A percentile compares a stretch with the other conserved stretches of the same genome.
Evolutionary conservation across 2,329 filamentous ascomycete species (phyloP).

Genomic region (Mollisiaceae sp.): DNA sequence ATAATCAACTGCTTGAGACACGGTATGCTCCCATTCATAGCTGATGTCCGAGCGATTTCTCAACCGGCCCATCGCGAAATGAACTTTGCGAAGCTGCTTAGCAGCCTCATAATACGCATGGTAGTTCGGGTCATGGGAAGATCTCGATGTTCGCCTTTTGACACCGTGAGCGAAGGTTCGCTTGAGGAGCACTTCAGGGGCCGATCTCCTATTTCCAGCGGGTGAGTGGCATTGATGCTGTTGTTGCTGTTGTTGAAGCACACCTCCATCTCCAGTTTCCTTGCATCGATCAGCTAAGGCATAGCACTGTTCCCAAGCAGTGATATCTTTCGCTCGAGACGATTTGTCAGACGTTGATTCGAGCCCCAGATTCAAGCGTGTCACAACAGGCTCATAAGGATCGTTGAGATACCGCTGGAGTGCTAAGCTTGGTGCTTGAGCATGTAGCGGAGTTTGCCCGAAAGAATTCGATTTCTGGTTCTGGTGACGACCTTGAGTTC

Average conservation of each 20-base stretch:
- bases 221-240: no score
- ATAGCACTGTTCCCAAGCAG: not conserved
- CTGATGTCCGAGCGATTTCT: not conserved
- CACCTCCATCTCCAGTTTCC: not conserved
- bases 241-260: not conserved
- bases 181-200: no score
- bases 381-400: constrained; percentile 1
- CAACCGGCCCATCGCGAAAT: not conserved
- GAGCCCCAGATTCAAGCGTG: not conserved
- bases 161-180: not conserved
- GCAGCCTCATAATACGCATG: not conserved
- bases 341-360: not conserved
- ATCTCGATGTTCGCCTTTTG: not conserved
- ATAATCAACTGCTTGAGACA: not conserved
- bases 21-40: not conserved
- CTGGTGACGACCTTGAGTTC: not conserved
- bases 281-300: not conserved
- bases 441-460: not conserved
- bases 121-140: not conserved
- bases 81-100: not conserved
- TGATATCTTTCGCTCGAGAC: not conserved
- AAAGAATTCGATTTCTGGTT: not conserved
- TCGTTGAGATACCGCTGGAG: constrained; percentile 14
- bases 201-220: no score
- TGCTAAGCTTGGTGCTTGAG: not conserved